Evolutionary conservation across 257 asterid species (phyloP).

Genomic region (Nemophila menziesii): DNA sequence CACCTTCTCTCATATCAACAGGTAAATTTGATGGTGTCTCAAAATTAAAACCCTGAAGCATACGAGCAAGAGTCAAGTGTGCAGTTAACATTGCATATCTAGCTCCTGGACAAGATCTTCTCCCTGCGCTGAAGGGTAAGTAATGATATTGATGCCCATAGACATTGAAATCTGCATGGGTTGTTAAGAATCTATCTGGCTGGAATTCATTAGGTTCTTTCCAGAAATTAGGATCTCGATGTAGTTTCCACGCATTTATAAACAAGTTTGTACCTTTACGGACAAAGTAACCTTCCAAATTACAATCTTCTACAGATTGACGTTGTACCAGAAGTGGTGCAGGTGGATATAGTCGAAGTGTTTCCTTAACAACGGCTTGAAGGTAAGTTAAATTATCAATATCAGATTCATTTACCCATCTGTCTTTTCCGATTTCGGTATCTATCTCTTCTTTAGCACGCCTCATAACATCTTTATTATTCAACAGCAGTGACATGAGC

Average conservation of each 20-base stretch:
- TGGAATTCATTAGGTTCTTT: slow-evolving; percentile 23
- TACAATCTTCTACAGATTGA: slow-evolving; percentile 16
- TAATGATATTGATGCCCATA: too few species aligned
- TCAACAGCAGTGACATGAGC: slow-evolving; percentile 25
- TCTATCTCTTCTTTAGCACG: slow-evolving; percentile 16
- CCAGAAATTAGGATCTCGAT: slow-evolving; percentile 42
- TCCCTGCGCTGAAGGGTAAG: too few species aligned
- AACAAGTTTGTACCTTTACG: slow-evolving; percentile 19
- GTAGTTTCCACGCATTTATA: slow-evolving; percentile 24
- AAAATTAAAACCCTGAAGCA: too few species aligned
- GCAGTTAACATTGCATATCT: too few species aligned
- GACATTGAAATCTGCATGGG: too few species aligned
- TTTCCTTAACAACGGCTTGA: slow-evolving; percentile 33
- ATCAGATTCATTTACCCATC: slow-evolving; percentile 14
- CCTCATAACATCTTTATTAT: slow-evolving; percentile 12
- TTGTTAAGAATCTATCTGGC: slow-evolving; percentile 67
- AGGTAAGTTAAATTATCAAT: slow-evolving; percentile 18
- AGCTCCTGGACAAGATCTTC: too few species aligned
- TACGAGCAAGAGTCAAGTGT: too few species aligned
- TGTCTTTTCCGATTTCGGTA: slow-evolving; percentile 5
- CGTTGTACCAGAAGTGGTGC: slow-evolving; percentile 18
- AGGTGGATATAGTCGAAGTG: slow-evolving; percentile 26
- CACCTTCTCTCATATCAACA: too few species aligned
- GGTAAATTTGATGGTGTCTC: too few species aligned
- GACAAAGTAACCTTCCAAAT: slow-evolving; percentile 18